Evolutionary conservation across 768 basidiomycete species (phyloP).

Genomic region (Sutorius australiensis): DNA sequence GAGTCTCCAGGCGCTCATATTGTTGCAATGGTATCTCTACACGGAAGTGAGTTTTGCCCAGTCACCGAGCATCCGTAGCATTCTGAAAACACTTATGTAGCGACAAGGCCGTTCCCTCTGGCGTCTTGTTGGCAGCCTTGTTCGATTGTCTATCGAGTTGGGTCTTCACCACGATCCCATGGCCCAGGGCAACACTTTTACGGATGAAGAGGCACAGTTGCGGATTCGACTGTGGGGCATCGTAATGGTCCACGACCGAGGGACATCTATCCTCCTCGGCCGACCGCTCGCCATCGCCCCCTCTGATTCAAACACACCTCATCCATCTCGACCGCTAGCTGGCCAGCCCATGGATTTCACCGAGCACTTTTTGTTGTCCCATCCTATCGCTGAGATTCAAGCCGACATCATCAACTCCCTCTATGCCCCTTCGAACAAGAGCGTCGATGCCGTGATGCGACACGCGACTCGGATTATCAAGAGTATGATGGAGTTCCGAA

Average conservation of each 20-base stretch:
- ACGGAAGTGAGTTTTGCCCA: conserved; percentile 56
- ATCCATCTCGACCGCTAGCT: conserved; percentile 46
- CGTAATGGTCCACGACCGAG: conserved; percentile 82
- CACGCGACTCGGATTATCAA: conserved; percentile 78
- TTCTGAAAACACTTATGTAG: conserved; percentile 36
- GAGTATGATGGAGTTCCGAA: conserved; percentile 67
- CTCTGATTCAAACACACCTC: conserved; percentile 79
- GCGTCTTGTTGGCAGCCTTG: conserved; percentile 83
- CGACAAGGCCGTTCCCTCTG: conserved; percentile 86
- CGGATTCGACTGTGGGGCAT: conserved; percentile 84
- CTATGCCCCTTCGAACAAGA: conserved; percentile 72
- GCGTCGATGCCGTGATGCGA: conserved; percentile 65
- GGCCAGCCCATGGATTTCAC: conserved; percentile 50
- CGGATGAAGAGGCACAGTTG: conserved; percentile 70
- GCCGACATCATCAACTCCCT: conserved; percentile 87
- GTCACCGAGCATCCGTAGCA: not conserved
- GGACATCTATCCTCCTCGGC: conserved; percentile 83
- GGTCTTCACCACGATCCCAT: conserved; percentile 86
- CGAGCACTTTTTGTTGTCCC: conserved; percentile 75
- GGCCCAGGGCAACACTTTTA: conserved; percentile 56
- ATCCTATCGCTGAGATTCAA: conserved; percentile 77
- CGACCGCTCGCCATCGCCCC: conserved; percentile 81
- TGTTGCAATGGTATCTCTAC: conserved; percentile 87
- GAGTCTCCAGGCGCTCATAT: conserved; percentile 77
- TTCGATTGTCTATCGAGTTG: conserved; percentile 77